These are phyloP conservation scores for Leucaena leucocephala DNA, from an alignment of 306 rosid genomes.

Conservation along the genomic window DNA sequence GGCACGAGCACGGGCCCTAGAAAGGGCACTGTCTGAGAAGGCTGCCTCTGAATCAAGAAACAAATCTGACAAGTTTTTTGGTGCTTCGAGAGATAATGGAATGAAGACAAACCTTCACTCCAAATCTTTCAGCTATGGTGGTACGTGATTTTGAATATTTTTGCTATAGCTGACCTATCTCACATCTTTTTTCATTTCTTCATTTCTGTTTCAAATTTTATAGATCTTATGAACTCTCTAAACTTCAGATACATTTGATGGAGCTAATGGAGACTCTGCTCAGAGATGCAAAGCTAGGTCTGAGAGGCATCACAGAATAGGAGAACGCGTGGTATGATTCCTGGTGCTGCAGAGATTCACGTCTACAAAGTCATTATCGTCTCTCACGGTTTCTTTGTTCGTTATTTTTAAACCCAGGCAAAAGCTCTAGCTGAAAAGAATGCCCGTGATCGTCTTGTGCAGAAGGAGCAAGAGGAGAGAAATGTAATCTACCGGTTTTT, in stretches of 20 bases:
- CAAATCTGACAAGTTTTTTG: conserved; percentile 57
- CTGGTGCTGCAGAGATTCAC: conserved; percentile 29
- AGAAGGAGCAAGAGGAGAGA: conserved; percentile 88
- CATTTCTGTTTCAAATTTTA: conserved; percentile 10
- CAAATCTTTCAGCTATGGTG: conserved; percentile 66
- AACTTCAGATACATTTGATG: conserved; percentile 54
- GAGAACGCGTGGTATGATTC: conserved; percentile 84
- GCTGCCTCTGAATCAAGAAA: conserved; percentile 67
- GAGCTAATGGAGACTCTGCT: conserved; percentile 61
- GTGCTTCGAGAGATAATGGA: conserved; percentile 54
- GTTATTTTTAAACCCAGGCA: conserved; percentile 56
- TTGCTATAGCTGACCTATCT: conserved; percentile 8
- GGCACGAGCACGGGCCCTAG: conserved; percentile 86
- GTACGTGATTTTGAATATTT: conserved; percentile 51
- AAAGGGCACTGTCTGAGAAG: conserved; percentile 82
- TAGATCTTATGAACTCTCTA: conserved; percentile 45
- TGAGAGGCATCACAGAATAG: conserved; percentile 80
- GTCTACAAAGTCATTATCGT: conserved; percentile 21
- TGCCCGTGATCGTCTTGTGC: conserved; percentile 76
- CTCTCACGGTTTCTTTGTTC: conserved; percentile 39
- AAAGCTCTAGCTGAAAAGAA: conserved; percentile 95
- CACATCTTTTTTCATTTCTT: conserved; percentile 10
- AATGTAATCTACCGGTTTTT: conserved; percentile 55
- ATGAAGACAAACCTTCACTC: conserved; percentile 49
- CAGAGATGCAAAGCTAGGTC: conserved; percentile 82